Evolutionary conservation across 2,329 filamentous ascomycete species (phyloP), one percentile per base, ranked within the genome.

Genomic region (Ophiosphaerella korrae): DNA sequence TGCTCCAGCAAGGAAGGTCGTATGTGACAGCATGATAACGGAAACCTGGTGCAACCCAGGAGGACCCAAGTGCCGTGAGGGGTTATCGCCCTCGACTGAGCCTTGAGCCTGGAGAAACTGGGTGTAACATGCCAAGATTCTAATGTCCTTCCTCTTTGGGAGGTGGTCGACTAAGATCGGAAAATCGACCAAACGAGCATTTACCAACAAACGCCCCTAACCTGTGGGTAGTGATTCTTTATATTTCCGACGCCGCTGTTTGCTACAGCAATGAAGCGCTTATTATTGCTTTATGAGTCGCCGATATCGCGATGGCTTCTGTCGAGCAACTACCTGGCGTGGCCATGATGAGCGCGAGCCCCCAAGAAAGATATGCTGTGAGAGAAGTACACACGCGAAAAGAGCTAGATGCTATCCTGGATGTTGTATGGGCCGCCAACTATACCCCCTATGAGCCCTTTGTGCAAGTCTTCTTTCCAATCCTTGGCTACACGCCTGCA

Each of bases 371-470:
- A 36, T 71, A 68, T 45, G 47, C 58, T 13, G 53, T 72, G 16
- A 63, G 63, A 42, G 56, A 68, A 45, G 64, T 62, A 32, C 48
- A 57, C 35, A 64, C 60, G 5, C 63, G 46, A 50, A 45, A 65
- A 59, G 67, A 73, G 52, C 49, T 73, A 55, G 63, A 68, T 47
- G 43, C 44, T 16, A 63, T 72, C 24, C 52, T 71, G 52, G 60
- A 70, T 13, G 65, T 71, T 14, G 69, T 73, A 18, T 71, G 69
- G 68, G 60, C 60, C 12, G 70, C 69, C 11, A 73, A 73, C 42
- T 64, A 73, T 42, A 58, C 54, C 18, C 70, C 70, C 2, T 73
- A 72, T 53, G 70, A 73, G 33, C 66, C 69, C 8, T 66, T 71
- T 44, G 59, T 63, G 29, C 68, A 73, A 41, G 45, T 73, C 3